Evolutionary conservation across 768 basidiomycete species (phyloP), one percentile per base, ranked within the genome.

Genomic region (Collybia sordida): DNA sequence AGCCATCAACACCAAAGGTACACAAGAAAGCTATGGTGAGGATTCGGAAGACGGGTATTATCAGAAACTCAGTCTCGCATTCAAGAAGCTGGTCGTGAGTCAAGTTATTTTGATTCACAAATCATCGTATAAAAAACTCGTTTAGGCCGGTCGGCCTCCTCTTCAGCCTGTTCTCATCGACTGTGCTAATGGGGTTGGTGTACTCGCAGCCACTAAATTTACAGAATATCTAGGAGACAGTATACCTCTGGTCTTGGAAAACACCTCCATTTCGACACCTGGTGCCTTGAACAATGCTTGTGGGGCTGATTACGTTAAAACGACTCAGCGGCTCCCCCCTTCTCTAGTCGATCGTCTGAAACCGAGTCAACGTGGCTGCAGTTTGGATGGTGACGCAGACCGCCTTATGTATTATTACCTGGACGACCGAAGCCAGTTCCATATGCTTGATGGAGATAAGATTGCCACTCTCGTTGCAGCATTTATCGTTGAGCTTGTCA

Each of bases 151-250:
- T 51, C 85, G 85, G 66, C 68, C 72, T 36, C 69, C 73, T 45
- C 68, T 78, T 9, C 66, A 78, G 14, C 81, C 85, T 31, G 62
- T 99, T 41, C 65, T 89, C n/a, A 76, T 99, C 36, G 97, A 99
- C 67, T 98, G 97, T 64, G 97, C 97, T n/a, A 98, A 99, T 64
- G 97, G 97, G 22, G 97, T 99, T 19, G 97, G 97, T 41, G 83
- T 89, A 14, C 72, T 77, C 6, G 85, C 88, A 34, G 84, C 90
- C 11, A 71, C 72, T 27, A 80, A 78, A 37, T 72, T 98, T 34
- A 62, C 74, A 3, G 68, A 78, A 47, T 75, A 81, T 46, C 79
- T 97, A 19, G 80, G 78, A 15, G 73, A 73, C 21, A 75, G 72
- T 6, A 67, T 98, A 24, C 74, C 80, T 21, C 62, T 98, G 40